Base-by-base conservation (phyloP, 202 grass and related monocot genomes). In the Elaeis oleifera region DNA sequence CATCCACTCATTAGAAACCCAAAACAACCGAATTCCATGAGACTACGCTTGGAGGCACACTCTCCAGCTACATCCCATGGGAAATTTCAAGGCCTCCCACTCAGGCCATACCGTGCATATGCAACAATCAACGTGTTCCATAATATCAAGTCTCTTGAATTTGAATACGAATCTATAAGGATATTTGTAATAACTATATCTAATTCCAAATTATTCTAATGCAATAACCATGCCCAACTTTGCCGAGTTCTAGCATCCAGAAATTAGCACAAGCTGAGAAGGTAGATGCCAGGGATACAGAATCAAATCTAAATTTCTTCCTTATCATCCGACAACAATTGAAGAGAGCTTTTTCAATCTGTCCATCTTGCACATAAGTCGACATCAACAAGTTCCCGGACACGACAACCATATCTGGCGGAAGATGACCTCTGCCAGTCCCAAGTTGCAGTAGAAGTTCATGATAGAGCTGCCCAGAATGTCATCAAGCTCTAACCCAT, bases 11-110 rank as follows among this genome's bases (percentile, higher is more conserved):
- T 52, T 56, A 79, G 49, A 27, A 77, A 48, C 31, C 68, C 56
- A 73, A 76, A 54, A 90, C 59, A 28, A 81, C 61, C 26, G 60
- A 82, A 79, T 82, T 73, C 86, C 86, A 79, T 54, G 81, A 82
- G 0, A 79, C 64, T 51, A 65, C 86, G 56, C 18, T 79, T 54
- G 78, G 81, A 13, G 59, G 74, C 50, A 63, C 58, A 16, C 64
- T 75, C 54, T 90, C 75, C 0, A 76, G 39, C 54, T 74, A 63
- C 81, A 90, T 90, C 72, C 76, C 59, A 36, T 76, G 31, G 56
- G 85, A 67, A 50, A 79, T 39, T 28, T 74, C 60, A 76, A 66
- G 71, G 78, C 81, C 56, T 90, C 71, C 29, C 71, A 39, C 69
- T 70, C 68, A 64, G 72, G 9, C 56, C 78, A 61, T 25, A 44